These are phyloP conservation scores for Aciculosporium take DNA, from an alignment of 2,329 filamentous ascomycete species.

Conservation along the genomic window DNA sequence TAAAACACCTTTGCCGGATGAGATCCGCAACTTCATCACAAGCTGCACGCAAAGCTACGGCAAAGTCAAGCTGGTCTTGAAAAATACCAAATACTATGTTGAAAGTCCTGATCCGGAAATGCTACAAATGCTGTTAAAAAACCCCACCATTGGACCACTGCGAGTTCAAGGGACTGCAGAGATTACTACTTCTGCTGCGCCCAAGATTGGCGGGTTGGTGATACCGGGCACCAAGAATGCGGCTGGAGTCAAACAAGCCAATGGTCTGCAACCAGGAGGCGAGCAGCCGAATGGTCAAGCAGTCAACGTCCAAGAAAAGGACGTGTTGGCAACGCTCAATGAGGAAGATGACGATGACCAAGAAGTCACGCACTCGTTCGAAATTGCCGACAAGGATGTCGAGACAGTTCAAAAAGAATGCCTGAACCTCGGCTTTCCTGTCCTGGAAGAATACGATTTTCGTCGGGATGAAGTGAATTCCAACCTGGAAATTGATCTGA, in stretches of 20 bases:
- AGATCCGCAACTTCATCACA: constrained; percentile 62
- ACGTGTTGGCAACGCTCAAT: constrained; percentile 59
- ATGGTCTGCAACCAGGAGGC: constrained; percentile 19
- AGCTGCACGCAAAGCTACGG: constrained; percentile 82
- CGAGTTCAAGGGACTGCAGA: constrained; percentile 58
- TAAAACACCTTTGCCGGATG: constrained; percentile 74
- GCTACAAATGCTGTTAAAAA: constrained; percentile 73
- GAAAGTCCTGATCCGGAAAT: constrained; percentile 82
- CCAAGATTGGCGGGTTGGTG: constrained; percentile 73
- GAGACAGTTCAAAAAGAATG: constrained; percentile 84
- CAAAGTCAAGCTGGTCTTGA: constrained; percentile 88
- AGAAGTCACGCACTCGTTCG: constrained; percentile 83
- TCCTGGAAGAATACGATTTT: constrained; percentile 96
- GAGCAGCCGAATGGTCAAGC: constrained; percentile 32
- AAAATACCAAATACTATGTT: constrained; percentile 87
- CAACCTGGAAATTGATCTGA: constrained; percentile 84
- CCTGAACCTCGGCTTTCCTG: constrained; percentile 69
- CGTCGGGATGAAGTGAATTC: constrained; percentile 79
- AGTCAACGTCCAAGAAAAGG: constrained; percentile 42
- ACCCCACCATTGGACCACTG: constrained; percentile 66
- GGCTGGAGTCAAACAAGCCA: constrained; percentile 68
- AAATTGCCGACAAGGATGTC: constrained; percentile 70
- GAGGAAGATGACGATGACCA: constrained; percentile 83
- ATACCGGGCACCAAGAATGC: constrained; percentile 93
- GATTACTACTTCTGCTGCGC: constrained; percentile 67